These are phyloP conservation scores for Phytopythium vexans DNA, from an alignment of 352 stramenopile species.

Conservation along the genomic window DNA sequence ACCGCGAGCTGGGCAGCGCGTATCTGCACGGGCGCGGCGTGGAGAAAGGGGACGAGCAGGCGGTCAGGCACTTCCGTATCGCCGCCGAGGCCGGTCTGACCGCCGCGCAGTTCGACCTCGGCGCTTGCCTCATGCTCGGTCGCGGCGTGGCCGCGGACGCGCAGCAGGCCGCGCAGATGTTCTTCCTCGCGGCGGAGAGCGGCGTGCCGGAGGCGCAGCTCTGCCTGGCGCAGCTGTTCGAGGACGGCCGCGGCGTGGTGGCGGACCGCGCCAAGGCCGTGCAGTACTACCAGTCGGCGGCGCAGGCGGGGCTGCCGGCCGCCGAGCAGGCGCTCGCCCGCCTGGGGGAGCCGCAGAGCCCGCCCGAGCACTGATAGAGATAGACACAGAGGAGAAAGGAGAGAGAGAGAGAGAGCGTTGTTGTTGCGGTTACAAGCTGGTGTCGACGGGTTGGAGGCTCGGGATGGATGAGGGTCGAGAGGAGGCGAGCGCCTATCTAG, in stretches of 20 bases:
- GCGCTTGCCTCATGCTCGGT: conserved; percentile 79
- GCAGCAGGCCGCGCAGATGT: conserved; percentile 53
- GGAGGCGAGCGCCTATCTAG: no score
- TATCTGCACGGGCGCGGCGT: conserved; percentile 45
- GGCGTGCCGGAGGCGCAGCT: conserved; percentile 65
- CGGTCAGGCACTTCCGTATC: conserved; percentile 49
- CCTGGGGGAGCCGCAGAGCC: conserved; percentile 39
- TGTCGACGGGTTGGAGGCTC: neutral
- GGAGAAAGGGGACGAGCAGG: conserved; percentile 23
- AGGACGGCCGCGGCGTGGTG: conserved; percentile 47
- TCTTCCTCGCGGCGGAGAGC: conserved; percentile 69
- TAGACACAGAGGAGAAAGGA: conserved; percentile 3
- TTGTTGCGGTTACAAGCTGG: neutral
- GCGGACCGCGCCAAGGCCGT: conserved; percentile 57
- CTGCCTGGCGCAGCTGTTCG: conserved; percentile 76
- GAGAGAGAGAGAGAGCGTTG: neutral
- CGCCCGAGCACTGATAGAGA: conserved; percentile 4
- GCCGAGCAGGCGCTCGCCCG: conserved; percentile 49
- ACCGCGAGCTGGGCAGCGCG: conserved; percentile 54
- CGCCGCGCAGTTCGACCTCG: conserved; percentile 73
- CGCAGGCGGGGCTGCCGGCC: conserved; percentile 46
- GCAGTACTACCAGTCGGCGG: conserved; percentile 74
- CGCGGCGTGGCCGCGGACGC: conserved; percentile 52
- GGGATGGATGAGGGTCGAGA: no score
- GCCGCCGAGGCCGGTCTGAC: conserved; percentile 61